Base-by-base conservation (phyloP, 345 rosid species). In the Salix suchowensis region DNA sequence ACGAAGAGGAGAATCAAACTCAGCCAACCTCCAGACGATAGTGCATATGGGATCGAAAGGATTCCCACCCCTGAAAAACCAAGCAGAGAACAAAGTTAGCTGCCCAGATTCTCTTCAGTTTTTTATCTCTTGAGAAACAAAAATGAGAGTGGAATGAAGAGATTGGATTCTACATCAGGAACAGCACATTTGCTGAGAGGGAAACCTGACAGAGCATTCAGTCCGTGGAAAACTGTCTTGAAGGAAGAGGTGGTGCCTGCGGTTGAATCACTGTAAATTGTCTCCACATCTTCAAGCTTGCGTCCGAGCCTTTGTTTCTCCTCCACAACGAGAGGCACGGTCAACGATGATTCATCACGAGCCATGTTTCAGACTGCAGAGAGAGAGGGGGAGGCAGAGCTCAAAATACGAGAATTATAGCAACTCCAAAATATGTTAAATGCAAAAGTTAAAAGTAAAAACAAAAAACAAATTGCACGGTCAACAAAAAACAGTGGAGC, bases 1-100 rank as follows among this genome's bases (percentile, higher is more conserved):
- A 81, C 66, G 62, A 94, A 88, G 39, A 94, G 88, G 13, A 91
- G 78, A n/a, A 78, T 50, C 75, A 92, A 83, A 85, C 97, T 90
- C 79, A 90, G 60, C 98, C 98, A 94, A 74, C 98, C 98, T 79
- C 97, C 98, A 0, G 97, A 84, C 72, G 97, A 88, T 19, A 94
- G 82, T 14, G 97, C 98, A 77, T 90, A 91, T 30, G 97, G 93
- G 54, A 87, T 88, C 12, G 98, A 92, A 70, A 94, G 85, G 77
- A 94, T 91, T 48, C 98, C 97, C n/a, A 92, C 93, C 80, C 97
- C 98, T 94, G 87, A 36, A 76, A 74, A 8, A 5, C 61, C 65
- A 44, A 46, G 19, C 37, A 32, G 7, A 21, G 5, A 19, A 28
- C 34, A 11, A 23, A n/a, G 4, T n/a, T 23, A 62, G 50, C 14